Evolutionary conservation across 1,284 basidiomycete species (phyloP).

Genomic region (Cutaneotrichosporon cyanovorans): DNA sequence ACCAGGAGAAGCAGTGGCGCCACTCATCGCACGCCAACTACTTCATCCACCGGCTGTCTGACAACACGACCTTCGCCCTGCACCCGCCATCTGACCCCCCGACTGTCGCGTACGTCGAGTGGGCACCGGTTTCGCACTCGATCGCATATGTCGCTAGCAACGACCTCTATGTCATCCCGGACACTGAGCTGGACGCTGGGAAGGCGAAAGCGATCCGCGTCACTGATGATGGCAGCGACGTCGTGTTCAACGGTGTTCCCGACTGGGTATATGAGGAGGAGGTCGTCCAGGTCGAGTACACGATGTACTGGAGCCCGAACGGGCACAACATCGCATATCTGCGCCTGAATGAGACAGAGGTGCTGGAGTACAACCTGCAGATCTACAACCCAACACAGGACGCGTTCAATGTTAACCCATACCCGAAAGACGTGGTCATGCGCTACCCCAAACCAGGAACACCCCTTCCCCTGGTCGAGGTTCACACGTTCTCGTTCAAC

Average conservation of each 20-base stretch:
- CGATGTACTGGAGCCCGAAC: constrained; percentile 88
- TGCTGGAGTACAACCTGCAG: constrained; percentile 78
- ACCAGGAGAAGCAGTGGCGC: constrained; percentile 83
- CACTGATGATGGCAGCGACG: constrained; percentile 70
- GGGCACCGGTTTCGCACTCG: constrained; percentile 71
- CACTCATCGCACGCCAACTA: constrained; percentile 81
- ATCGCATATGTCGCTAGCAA: constrained; percentile 76
- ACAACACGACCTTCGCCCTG: constrained; percentile 61
- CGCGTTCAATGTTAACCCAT: constrained; percentile 63
- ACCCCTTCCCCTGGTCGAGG: constrained; percentile 74
- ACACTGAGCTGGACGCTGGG: constrained; percentile 15
- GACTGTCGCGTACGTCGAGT: constrained; percentile 65
- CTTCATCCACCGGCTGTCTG: constrained; percentile 65
- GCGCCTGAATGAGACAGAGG: constrained; percentile 75
- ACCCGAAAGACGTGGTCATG: constrained; percentile 69
- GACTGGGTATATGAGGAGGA: constrained; percentile 99
- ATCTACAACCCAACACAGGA: constrained; percentile 78
- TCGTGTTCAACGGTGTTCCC: constrained; percentile 86
- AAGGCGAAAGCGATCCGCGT: constrained; percentile 54
- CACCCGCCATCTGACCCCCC: constrained; percentile 52
- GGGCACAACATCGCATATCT: constrained; percentile 75
- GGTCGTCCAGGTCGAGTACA: constrained; percentile 62
- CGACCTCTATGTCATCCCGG: constrained; percentile 71
- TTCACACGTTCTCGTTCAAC: constrained; percentile 74
- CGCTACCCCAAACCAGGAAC: constrained; percentile 66